A percentile compares a stretch with the other conserved stretches of the same genome.
These are phyloP conservation scores for Auriculariales sp. DNA, from an alignment of 768 basidiomycete genomes.

Conservation along the genomic window DNA sequence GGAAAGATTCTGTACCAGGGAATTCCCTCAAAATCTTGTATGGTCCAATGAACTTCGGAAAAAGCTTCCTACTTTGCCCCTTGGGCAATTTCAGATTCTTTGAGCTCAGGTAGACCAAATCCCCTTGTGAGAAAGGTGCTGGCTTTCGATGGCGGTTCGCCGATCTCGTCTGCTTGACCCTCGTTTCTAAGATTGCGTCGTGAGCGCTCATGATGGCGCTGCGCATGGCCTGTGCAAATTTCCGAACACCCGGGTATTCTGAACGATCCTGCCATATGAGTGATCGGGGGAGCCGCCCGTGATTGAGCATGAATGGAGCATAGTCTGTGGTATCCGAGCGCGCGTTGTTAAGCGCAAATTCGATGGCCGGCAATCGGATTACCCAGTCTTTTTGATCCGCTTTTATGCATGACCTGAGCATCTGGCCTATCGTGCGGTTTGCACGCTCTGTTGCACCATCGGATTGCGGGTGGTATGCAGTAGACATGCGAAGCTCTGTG, in stretches of 20 bases:
- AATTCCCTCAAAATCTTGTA: no score
- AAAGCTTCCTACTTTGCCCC: slow-evolving; percentile 13
- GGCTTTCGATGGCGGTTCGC: slow-evolving; percentile 13
- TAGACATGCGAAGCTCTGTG: slow-evolving; percentile 20
- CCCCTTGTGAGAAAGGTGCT: slow-evolving; percentile 12
- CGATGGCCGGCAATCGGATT: slow-evolving; percentile 6
- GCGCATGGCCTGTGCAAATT: slow-evolving; percentile 15
- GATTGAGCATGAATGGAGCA: slow-evolving; percentile 12
- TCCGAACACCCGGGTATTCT: slow-evolving; percentile 16
- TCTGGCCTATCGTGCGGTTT: slow-evolving; percentile 11
- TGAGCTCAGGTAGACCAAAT: slow-evolving; percentile 16
- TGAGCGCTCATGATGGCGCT: slow-evolving; percentile 18
- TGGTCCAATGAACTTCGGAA: slow-evolving; percentile 16
- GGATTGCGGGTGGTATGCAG: slow-evolving; percentile 27
- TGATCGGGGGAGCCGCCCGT: slow-evolving; percentile 11
- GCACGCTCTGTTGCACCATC: slow-evolving; percentile 25
- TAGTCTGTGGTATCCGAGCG: slow-evolving; percentile 8
- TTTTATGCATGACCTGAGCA: slow-evolving; percentile 5
- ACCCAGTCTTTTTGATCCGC: slow-evolving; percentile 11
- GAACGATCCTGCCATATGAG: slow-evolving; percentile 5
- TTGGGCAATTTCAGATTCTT: slow-evolving; percentile 17
- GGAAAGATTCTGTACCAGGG: neutral
- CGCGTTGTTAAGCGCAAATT: slow-evolving; percentile 12
- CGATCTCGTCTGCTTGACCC: slow-evolving; percentile 19
- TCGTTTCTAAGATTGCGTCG: slow-evolving; percentile 15